These are phyloP conservation scores for Panaeolus papilionaceus DNA, from an alignment of 768 basidiomycete species.

Conservation along the genomic window DNA sequence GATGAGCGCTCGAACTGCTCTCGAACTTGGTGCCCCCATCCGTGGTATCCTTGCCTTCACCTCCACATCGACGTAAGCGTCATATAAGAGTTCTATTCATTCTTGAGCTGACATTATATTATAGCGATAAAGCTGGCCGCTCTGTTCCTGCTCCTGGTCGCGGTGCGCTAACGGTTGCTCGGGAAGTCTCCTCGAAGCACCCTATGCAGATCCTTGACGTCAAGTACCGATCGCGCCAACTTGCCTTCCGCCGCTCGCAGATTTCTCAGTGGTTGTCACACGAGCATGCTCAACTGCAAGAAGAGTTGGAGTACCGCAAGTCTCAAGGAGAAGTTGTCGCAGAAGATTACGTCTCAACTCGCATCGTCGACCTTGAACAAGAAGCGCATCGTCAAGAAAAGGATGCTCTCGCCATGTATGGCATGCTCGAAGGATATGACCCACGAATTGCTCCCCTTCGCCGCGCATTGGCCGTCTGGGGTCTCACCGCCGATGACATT, in stretches of 20 bases:
- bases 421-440: constrained; percentile 92
- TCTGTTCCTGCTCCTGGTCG: constrained; percentile 97
- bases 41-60: constrained; percentile 95
- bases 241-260: constrained; percentile 93
- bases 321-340: constrained; percentile 55
- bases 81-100: neutral
- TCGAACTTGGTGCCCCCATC: constrained; percentile 93
- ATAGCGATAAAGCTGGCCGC: constrained; percentile 96
- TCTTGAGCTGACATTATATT: constrained; percentile 18
- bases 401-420: constrained; percentile 91
- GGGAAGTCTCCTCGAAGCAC: constrained; percentile 81
- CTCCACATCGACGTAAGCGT: constrained; percentile 88
- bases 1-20: constrained; percentile 95
- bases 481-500: constrained; percentile 90
- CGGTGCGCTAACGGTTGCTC: constrained; percentile 88
- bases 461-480: constrained; percentile 97
- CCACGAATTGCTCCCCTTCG: constrained; percentile 90
- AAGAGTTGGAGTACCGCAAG: constrained; percentile 73
- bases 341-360: constrained; percentile 74
- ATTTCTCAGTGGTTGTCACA: constrained; percentile 94
- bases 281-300: constrained; percentile 84
- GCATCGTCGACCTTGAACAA: constrained; percentile 85
- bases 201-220: constrained; percentile 83
- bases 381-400: constrained; percentile 94
- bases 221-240: constrained; percentile 91